A percentile compares a stretch with the other conserved stretches of the same genome.
Evolutionary conservation across 768 basidiomycete genomes (phyloP).

Genomic region (Hysterangium stoloniferum): DNA sequence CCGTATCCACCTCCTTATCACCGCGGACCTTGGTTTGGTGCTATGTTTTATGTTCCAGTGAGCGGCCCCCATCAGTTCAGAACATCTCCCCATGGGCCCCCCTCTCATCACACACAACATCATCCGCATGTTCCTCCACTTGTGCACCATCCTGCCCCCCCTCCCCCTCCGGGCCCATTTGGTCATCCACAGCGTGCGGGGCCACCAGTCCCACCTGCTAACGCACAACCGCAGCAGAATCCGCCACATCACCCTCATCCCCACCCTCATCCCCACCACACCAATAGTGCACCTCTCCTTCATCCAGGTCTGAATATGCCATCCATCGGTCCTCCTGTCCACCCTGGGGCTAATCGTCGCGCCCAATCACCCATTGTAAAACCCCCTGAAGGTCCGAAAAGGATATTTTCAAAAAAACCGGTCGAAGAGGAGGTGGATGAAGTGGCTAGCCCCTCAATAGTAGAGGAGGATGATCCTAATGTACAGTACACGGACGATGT

Average conservation of each 20-base stretch:
- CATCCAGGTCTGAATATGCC: background rate
- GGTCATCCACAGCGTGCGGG: background rate
- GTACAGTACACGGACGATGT: conserved; percentile 6
- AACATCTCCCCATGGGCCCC: background rate
- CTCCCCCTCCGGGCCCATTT: background rate
- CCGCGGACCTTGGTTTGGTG: background rate
- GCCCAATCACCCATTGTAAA: background rate
- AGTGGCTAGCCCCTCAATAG: too few relatives aligned
- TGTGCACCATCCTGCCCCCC: background rate
- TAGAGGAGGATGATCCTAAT: conserved; percentile 1
- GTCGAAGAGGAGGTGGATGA: background rate
- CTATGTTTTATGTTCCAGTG: background rate
- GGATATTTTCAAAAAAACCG: background rate
- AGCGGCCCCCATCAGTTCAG: background rate
- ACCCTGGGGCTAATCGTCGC: background rate
- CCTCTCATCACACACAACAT: too few relatives aligned
- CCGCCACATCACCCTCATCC: background rate
- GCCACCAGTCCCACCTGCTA: background rate
- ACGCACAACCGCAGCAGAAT: background rate
- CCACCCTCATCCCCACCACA: too few relatives aligned
- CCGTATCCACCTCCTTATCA: background rate
- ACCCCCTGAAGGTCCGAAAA: conserved; percentile 3
- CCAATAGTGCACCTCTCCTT: background rate
- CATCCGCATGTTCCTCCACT: background rate
- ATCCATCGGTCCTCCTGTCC: background rate